Evolutionary conservation across 2,329 filamentous ascomycete genomes (phyloP).

Genomic region (Penicillium expansum): DNA sequence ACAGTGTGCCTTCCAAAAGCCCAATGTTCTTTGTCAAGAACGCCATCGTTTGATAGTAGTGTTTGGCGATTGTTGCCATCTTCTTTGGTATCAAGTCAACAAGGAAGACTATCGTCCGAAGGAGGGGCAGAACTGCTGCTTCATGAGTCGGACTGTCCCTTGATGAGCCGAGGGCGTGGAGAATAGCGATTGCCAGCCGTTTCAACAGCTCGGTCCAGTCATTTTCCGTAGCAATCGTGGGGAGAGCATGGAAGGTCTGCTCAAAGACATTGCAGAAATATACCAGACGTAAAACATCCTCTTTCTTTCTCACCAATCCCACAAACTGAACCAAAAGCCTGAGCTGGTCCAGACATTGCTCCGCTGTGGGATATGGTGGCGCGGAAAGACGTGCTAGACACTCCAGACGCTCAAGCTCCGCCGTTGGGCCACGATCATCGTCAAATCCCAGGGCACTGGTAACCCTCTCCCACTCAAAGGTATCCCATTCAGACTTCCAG

Average conservation of each 20-base stretch:
- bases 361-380: conserved; percentile 34
- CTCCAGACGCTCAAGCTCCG: conserved; percentile 5
- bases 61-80: conserved; percentile 37
- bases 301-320: conserved; percentile 46
- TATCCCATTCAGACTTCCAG: conserved; percentile 64
- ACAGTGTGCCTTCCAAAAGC: conserved; percentile 20
- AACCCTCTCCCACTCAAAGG: conserved; percentile 47
- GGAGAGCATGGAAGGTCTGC: conserved; percentile 37
- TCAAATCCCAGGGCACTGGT: conserved; percentile 24
- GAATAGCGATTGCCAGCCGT: conserved; percentile 37
- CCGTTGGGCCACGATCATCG: not conserved
- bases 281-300: conserved; percentile 42
- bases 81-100: conserved; percentile 41
- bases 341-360: conserved; percentile 51
- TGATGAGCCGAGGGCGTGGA: conserved; percentile 35
- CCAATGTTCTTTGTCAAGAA: conserved; percentile 32
- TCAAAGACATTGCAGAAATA: conserved; percentile 46
- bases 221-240: conserved; percentile 39
- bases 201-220: conserved; percentile 43
- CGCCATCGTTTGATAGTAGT: conserved; percentile 43
- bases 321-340: conserved; percentile 69
- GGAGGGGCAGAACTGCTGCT: conserved; percentile 29
- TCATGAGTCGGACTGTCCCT: conserved; percentile 2
- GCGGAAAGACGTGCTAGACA: conserved; percentile 30
- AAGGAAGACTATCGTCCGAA: conserved; percentile 38